Conservation (phyloP, 139 green algal species). For the Tetradesmus obliquus region DNA sequence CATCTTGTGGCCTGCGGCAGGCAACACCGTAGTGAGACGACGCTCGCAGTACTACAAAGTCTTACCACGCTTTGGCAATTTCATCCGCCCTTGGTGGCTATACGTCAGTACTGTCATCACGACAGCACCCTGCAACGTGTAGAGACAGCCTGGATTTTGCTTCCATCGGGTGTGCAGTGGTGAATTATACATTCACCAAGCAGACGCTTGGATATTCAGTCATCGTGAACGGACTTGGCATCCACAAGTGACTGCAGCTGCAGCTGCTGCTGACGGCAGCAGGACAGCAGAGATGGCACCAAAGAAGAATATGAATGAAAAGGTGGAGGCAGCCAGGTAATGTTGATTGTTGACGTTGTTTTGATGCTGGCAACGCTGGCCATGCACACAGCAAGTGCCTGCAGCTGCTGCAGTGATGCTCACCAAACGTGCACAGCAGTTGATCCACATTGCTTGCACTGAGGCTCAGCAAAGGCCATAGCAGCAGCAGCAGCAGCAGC, state of each 20-base stretch:
- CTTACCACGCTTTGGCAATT: not conserved
- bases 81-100: not conserved
- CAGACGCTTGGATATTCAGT: not conserved
- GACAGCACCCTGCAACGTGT: not conserved
- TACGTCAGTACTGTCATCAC: not conserved
- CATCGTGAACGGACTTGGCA: not conserved
- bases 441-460: not conserved
- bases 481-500: not conserved
- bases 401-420: not conserved
- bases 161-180: not conserved
- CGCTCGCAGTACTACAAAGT: not conserved
- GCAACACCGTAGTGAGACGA: not conserved
- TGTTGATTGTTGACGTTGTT: not conserved
- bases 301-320: conserved; percentile 58
- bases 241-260: not conserved
- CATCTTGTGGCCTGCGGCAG: not conserved
- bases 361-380: not conserved
- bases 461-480: not conserved
- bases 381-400: not conserved
- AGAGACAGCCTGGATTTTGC: not conserved
- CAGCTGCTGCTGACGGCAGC: not conserved
- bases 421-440: not conserved
- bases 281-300: conserved; percentile 13
- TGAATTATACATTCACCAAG: no score
- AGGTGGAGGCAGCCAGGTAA: conserved; percentile 56